These are phyloP conservation scores for Leptographium flavum DNA, from an alignment of 2,329 filamentous ascomycete species.

Conservation along the genomic window DNA sequence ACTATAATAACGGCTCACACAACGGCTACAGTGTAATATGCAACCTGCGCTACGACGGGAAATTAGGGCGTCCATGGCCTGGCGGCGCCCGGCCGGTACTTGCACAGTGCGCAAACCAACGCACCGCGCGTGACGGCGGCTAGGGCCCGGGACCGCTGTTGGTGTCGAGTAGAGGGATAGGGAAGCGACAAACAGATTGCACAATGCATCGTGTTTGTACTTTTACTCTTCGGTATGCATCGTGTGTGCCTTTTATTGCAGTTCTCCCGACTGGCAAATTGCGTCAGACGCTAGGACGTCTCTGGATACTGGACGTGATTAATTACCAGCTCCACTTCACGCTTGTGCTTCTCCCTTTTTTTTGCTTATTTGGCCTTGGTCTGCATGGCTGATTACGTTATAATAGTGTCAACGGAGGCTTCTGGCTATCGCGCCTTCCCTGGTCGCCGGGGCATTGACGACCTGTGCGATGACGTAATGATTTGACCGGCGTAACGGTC, in stretches of 20 bases:
- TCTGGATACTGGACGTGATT: background rate
- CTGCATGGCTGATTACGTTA: background rate
- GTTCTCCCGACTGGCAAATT: slow-evolving; percentile 4
- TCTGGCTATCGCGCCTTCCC: background rate
- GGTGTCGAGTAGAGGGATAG: too few species aligned
- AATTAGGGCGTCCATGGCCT: background rate
- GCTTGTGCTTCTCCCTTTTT: background rate
- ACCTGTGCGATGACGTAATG: background rate
- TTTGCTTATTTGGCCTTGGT: background rate
- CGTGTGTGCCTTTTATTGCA: background rate
- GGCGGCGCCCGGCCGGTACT: background rate
- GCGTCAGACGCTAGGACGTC: slow-evolving; percentile 8
- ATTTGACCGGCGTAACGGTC: background rate
- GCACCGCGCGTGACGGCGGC: background rate
- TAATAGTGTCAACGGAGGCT: background rate
- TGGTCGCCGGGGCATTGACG: background rate
- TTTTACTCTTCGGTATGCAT: background rate
- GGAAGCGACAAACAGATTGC: too few species aligned
- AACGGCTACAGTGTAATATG: background rate
- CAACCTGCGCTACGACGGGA: background rate
- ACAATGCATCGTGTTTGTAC: background rate
- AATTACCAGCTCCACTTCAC: background rate
- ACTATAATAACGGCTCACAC: background rate
- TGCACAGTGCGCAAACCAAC: background rate
- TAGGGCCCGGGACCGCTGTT: background rate